Base-by-base conservation (phyloP, 2,329 filamentous ascomycete genomes). In the Lojkania enalia region DNA sequence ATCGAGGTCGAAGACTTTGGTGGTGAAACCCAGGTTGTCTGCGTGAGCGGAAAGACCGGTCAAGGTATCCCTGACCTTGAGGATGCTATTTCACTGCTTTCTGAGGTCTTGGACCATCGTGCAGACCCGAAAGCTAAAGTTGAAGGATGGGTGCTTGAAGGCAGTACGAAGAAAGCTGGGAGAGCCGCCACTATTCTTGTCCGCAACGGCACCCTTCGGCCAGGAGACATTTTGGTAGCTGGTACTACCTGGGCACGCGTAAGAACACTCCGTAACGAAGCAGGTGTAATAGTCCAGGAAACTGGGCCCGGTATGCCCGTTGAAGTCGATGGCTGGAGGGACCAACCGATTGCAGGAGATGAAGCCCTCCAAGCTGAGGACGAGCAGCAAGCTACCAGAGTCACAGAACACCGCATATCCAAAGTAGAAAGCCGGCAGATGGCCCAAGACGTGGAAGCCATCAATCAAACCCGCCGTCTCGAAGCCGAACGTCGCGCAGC, bases 1-100 rank as follows among this genome's bases (percentile, higher is more conserved):
- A 84, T 99, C 20, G 87, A 96, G 58, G 87, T 99, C 42, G 94
- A 99, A 73, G 94, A 97, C 63, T 95, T 83, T 60, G 94, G 94
- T 30, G 94, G 94, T 46, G 94, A 99, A 53, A 89, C 94, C 14
- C 94, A 97, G 70, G 88, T 90, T 14, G 88, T 97, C 2, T 83
- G 81, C 42, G 90, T 99, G 29, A 95, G 90, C 63, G 95, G 92
- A 33, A 96, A 94, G 75, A 97, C 94, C 0, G 94, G 94, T 1
- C 77, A 87, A 66, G 94, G 94, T 37, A 97, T 99, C 85, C 77
- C 84, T 13, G 87, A 95, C 39, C 79, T 99, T 2, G 94, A 97
- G 71, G 95, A 99, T 74, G 90, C 87, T 37, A 89, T 92, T 36
- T 74, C 94, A 16, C 86, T 89, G 0, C 79, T 96, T 4, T 87